A percentile compares a stretch with the other conserved stretches of the same genome.
phyloP scores from a whole-genome alignment of 2,329 filamentous ascomycete genomes.

The Chaetoscypha palmicola region DNA sequence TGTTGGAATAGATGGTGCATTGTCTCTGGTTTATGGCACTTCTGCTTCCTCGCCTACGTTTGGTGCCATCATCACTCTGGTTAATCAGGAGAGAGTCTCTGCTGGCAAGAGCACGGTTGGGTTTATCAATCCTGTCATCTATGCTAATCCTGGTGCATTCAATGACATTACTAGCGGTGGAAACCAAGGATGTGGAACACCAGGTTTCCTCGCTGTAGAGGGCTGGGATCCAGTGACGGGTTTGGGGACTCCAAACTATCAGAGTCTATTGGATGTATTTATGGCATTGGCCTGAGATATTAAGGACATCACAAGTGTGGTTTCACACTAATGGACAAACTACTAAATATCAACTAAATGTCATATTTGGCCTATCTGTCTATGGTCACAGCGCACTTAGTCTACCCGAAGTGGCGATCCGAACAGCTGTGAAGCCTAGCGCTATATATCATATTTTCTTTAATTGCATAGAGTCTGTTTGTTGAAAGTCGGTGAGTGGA shows the following conservation, averaged over 20 bases:
- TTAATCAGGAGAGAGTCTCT: constrained; percentile 35
- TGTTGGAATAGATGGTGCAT: constrained; percentile 38
- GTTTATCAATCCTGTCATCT: constrained; percentile 33
- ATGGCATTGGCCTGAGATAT: too few species aligned
- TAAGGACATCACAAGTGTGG: too few species aligned
- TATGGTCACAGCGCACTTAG: too few species aligned
- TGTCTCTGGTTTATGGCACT: constrained; percentile 42
- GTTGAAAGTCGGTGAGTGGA: too few species aligned
- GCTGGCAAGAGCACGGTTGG: constrained; percentile 32
- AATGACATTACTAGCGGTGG: constrained; percentile 30
- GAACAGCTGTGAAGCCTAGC: too few species aligned
- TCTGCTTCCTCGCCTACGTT: constrained; percentile 37
- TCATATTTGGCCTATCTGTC: too few species aligned
- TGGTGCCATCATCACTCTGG: constrained; percentile 36
- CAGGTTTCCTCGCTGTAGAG: constrained; percentile 27
- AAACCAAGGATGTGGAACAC: constrained; percentile 30
- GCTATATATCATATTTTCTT: too few species aligned
- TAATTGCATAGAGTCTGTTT: too few species aligned
- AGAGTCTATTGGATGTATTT: not conserved
- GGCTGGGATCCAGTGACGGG: constrained; percentile 34
- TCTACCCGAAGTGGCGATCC: too few species aligned
- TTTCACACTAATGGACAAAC: too few species aligned
- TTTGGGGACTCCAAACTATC: constrained; percentile 16
- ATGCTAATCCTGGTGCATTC: constrained; percentile 26
- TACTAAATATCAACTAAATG: too few species aligned